Evolutionary conservation across 257 asterid species (phyloP), one percentile per base, ranked within the genome.

Genomic region (Salvia miltiorrhiza): DNA sequence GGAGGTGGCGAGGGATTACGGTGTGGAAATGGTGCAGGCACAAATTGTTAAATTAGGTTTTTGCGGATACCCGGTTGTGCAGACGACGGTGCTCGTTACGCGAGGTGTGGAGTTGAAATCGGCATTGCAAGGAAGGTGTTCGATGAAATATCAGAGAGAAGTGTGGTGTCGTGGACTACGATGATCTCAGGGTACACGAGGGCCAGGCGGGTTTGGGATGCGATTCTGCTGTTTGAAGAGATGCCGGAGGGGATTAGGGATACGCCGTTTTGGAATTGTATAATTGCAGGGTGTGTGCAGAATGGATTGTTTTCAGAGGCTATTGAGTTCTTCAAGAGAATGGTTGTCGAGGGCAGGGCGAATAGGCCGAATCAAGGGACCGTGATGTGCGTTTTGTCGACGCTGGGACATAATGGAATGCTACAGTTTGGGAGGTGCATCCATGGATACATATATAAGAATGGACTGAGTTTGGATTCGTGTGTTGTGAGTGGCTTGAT

Each of bases 271-370:
- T 92, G 98, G 98, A 92, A 92, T 76, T 84, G 89, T 52, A 77
- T 92, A 2, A 83, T 92, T 23, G 75, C 96, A 2, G 98, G 96
- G 26, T 87, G 91, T 30, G 76, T 80, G 63, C 95, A 87, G 53
- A 92, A 92, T 59, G 96, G 98, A 16, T 49, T 89, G 78, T 92
- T 86, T 73, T 16, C 80, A 0, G 95, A 89, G 80, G 96, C 92
- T 28, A 68, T 92, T 45, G 79, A 76, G 6, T 78, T 83, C 67
- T 87, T 89, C 23, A 75, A 83, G 76, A 84, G 92, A 76, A 86
- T 92, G 96, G 78, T 84, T 41, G 20, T 67, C n/a, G n/a, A n/a
- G 19, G 73, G 24, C 23, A 71, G 57, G 45, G 67, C 74, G 54
- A 82, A 72, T 76, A 78, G 68, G 77, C 94, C 96, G 13, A 86